These are phyloP conservation scores for Alloteropsis semialata DNA, from an alignment of 176 grass and related monocot genomes.

Conservation along the genomic window DNA sequence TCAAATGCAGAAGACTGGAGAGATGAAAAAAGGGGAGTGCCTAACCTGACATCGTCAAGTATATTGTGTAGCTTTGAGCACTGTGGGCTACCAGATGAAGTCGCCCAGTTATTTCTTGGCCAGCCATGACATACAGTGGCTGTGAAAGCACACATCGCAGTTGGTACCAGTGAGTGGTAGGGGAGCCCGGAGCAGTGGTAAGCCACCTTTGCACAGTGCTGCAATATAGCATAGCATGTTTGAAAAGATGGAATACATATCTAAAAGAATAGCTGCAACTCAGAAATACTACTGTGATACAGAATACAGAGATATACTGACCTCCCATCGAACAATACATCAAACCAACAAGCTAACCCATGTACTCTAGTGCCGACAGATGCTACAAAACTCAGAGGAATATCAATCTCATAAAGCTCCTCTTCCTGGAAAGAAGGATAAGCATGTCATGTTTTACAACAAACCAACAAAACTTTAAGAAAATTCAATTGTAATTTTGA, in stretches of 20 bases:
- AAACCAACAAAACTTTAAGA: conserved; percentile 16
- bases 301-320: conserved; percentile 18
- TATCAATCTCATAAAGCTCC: conserved; percentile 92
- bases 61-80: conserved; percentile 92
- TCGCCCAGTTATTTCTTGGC: conserved; percentile 95
- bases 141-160: conserved; percentile 90
- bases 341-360: conserved; percentile 98
- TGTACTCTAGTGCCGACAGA: conserved; percentile 95
- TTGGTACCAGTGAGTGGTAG: conserved; percentile 99
- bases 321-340: conserved; percentile 98
- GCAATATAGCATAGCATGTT: conserved; percentile 26
- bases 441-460: conserved; percentile 12
- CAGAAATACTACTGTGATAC: conserved; percentile 12
- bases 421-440: conserved; percentile 72
- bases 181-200: conserved; percentile 85
- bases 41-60: conserved; percentile 90
- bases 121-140: conserved; percentile 97
- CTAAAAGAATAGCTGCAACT: neutral
- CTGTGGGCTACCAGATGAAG: conserved; percentile 87
- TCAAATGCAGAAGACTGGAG: conserved; percentile 14
- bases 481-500: conserved; percentile 27
- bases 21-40: neutral
- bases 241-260: neutral
- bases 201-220: conserved; percentile 97
- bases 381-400: conserved; percentile 84